phyloP scores from a whole-genome alignment of 2,329 filamentous ascomycete genomes.

The Epichloe glyceriae region DNA sequence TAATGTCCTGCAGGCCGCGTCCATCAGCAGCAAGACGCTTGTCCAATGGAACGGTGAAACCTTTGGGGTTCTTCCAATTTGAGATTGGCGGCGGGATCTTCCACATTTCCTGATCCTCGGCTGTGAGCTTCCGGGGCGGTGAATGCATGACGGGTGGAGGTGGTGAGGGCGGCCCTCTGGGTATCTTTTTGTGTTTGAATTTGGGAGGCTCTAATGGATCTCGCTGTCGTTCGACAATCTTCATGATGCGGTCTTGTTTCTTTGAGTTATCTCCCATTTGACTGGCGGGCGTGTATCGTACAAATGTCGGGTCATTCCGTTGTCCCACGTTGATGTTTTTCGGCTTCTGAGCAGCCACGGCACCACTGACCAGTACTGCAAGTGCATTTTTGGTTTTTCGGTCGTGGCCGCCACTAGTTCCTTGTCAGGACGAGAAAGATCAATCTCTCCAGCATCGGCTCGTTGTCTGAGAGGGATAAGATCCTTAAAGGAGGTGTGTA shows the following conservation, averaged over 20 bases:
- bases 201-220: conserved; percentile 97
- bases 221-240: conserved; percentile 86
- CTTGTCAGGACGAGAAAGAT: conserved; percentile 69
- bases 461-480: conserved; percentile 87
- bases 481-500: conserved; percentile 94
- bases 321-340: conserved; percentile 83
- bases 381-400: conserved; percentile 79
- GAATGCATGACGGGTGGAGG: conserved; percentile 93
- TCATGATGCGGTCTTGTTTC: conserved; percentile 94
- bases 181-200: conserved; percentile 98
- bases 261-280: conserved; percentile 84
- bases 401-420: conserved; percentile 76
- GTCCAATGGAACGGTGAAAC: conserved; percentile 90
- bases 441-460: conserved; percentile 84
- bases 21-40: conserved; percentile 93
- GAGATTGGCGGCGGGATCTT: conserved; percentile 76
- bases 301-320: conserved; percentile 78
- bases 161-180: conserved; percentile 79
- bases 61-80: conserved; percentile 99
- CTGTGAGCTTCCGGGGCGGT: conserved; percentile 85
- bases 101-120: conserved; percentile 95
- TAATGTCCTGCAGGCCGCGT: conserved; percentile 78
- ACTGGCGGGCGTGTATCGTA: conserved; percentile 87
- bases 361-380: conserved; percentile 67
- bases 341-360: conserved; percentile 83